phyloP scores from a whole-genome alignment of 2,329 filamentous ascomycete genomes.

The Aspergillus spinulosporus region DNA sequence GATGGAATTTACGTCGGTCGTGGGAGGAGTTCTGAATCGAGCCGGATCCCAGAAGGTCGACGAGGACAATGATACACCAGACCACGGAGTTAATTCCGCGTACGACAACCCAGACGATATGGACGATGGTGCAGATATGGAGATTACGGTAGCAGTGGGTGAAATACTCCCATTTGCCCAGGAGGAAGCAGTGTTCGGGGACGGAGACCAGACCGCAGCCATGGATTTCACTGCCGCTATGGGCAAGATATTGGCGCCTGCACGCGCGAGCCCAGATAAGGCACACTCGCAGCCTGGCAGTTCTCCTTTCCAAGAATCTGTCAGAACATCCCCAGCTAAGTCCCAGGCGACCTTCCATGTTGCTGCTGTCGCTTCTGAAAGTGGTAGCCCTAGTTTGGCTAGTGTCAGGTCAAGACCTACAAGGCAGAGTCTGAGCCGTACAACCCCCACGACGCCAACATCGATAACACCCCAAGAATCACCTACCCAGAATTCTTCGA shows the following conservation, averaged over 20 bases:
- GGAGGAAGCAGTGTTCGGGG: conserved; percentile 40
- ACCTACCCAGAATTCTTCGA: conserved; percentile 40
- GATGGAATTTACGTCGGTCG: conserved; percentile 51
- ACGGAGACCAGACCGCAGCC: conserved; percentile 53
- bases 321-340: conserved; percentile 34
- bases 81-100: conserved; percentile 25
- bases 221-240: conserved; percentile 70
- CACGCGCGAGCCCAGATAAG: conserved; percentile 42
- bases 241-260: conserved; percentile 59
- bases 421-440: conserved; percentile 48
- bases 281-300: conserved; percentile 51
- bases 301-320: conserved; percentile 48
- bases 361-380: conserved; percentile 48
- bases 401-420: conserved; percentile 52
- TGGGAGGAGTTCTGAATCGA: conserved; percentile 44
- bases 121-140: conserved; percentile 53
- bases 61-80: conserved; percentile 20
- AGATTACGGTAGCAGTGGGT: conserved; percentile 56
- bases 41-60: conserved; percentile 12
- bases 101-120: conserved; percentile 31
- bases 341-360: conserved; percentile 33
- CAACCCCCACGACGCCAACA: conserved; percentile 47
- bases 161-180: conserved; percentile 45
- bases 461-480: conserved; percentile 39
- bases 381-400: conserved; percentile 57